Evolutionary conservation across 2,329 filamentous ascomycete genomes (phyloP).

Genomic region (Clonostachys sp.): DNA sequence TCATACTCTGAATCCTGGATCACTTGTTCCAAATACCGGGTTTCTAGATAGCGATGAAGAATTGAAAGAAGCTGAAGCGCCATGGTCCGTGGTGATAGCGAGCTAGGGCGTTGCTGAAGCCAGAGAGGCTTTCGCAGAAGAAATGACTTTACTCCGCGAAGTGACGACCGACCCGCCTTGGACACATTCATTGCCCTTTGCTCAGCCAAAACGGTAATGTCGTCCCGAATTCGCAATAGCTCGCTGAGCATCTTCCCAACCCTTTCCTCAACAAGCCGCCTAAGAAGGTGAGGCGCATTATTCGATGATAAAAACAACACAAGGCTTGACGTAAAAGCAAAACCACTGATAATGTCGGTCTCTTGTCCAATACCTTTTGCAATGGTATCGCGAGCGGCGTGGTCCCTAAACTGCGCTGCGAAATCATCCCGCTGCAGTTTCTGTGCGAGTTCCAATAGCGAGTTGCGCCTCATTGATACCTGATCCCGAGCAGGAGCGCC

Average conservation of each 20-base stretch:
- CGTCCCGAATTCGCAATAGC: conserved; percentile 46
- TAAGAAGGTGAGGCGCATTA: conserved; percentile 54
- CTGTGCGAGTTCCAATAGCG: conserved; percentile 54
- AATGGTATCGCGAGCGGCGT: conserved; percentile 66
- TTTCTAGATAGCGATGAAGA: conserved; percentile 15
- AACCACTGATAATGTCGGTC: conserved; percentile 57
- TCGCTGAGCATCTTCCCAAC: conserved; percentile 49
- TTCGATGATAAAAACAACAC: conserved; percentile 57
- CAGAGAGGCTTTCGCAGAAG: conserved; percentile 55
- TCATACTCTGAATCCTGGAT: conserved; percentile 18
- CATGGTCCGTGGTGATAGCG: conserved; percentile 58
- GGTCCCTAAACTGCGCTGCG: conserved; percentile 66
- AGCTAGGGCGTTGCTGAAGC: conserved; percentile 43
- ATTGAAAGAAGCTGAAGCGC: conserved; percentile 59
- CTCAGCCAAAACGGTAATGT: conserved; percentile 56
- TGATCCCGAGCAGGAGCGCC: conserved; percentile 40
- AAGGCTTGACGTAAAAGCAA: conserved; percentile 59
- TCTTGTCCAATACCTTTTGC: conserved; percentile 57
- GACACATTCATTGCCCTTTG: conserved; percentile 68
- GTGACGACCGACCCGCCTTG: conserved; percentile 51
- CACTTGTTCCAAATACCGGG: conserved; percentile 16
- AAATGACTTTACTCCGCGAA: conserved; percentile 48
- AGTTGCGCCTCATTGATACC: conserved; percentile 50
- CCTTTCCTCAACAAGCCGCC: conserved; percentile 50
- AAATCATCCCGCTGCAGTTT: conserved; percentile 61